Evolutionary conservation across 2,329 filamentous ascomycete genomes (phyloP).

Genomic region (Neurospora sp.): DNA sequence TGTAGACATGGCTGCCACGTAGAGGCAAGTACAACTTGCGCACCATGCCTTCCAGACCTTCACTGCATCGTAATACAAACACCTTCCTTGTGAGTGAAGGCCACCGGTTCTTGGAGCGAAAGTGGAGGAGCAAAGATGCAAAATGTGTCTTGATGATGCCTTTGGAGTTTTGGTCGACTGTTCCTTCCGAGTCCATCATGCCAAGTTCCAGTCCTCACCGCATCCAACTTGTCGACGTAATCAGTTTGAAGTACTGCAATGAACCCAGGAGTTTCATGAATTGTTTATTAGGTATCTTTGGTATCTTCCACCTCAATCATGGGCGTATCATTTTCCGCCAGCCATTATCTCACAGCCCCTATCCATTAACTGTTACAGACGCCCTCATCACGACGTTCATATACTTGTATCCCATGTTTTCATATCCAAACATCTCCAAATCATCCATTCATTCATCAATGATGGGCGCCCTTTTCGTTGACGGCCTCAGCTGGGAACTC

Average conservation of each 20-base stretch:
- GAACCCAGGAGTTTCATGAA: background rate
- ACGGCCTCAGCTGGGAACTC: conserved; percentile 7
- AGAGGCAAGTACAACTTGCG: background rate
- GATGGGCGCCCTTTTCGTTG: conserved; percentile 1
- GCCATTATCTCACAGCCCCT: background rate
- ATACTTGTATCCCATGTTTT: background rate
- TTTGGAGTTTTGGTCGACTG: background rate
- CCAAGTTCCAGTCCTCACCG: background rate
- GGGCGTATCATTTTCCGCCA: background rate
- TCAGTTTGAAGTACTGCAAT: background rate
- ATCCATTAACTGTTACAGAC: background rate
- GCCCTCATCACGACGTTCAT: background rate
- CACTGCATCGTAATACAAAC: background rate
- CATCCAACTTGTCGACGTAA: background rate
- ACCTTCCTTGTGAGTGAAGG: background rate
- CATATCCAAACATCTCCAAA: background rate
- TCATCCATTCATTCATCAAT: background rate
- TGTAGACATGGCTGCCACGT: background rate
- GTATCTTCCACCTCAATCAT: background rate
- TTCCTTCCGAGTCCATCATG: background rate
- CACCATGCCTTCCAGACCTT: background rate
- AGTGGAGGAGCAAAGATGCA: background rate
- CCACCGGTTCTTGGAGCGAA: background rate
- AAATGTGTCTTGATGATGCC: background rate
- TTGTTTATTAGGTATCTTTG: background rate